A percentile compares a stretch with the other conserved stretches of the same genome.
These are phyloP conservation scores for Colletotrichum sp. DNA, from an alignment of 2,329 filamentous ascomycete species.

Conservation along the genomic window DNA sequence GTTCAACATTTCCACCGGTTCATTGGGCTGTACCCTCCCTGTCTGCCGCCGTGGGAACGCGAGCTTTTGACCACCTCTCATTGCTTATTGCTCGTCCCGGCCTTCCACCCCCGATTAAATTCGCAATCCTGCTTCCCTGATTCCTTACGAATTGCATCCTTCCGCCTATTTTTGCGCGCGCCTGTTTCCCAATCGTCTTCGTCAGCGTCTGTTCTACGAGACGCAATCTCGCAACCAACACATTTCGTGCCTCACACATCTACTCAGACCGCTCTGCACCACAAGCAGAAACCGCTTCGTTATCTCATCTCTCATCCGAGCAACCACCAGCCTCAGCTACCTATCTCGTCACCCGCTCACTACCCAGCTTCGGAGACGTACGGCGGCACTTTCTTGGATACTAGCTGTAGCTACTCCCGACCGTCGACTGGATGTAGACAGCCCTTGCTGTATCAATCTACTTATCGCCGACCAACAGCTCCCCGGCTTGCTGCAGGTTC, in stretches of 20 bases:
- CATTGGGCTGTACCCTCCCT: conserved; percentile 5
- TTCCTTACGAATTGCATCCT: not conserved
- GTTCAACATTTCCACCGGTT: not conserved
- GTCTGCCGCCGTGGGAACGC: conserved; percentile 18
- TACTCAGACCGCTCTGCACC: not conserved
- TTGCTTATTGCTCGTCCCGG: conserved; percentile 19
- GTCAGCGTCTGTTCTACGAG: not conserved
- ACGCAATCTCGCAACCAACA: not conserved
- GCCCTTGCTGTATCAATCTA: not conserved
- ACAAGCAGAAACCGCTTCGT: not conserved
- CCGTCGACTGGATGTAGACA: not conserved
- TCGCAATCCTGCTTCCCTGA: not conserved
- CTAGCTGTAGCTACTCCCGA: not conserved
- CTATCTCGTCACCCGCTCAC: not conserved
- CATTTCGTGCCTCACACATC: not conserved
- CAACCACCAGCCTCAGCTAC: not conserved
- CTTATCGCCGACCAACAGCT: not conserved
- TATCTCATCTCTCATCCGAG: not conserved
- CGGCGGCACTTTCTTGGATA: not conserved
- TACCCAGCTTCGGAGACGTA: not conserved
- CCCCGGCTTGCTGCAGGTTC: conserved; percentile 4
- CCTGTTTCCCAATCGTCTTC: not conserved
- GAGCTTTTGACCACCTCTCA: conserved; percentile 13
- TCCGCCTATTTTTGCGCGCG: not conserved
- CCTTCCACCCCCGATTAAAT: conserved; percentile 1